phyloP scores from a whole-genome alignment of 768 basidiomycete genomes.

The Agrocybe praecox region DNA sequence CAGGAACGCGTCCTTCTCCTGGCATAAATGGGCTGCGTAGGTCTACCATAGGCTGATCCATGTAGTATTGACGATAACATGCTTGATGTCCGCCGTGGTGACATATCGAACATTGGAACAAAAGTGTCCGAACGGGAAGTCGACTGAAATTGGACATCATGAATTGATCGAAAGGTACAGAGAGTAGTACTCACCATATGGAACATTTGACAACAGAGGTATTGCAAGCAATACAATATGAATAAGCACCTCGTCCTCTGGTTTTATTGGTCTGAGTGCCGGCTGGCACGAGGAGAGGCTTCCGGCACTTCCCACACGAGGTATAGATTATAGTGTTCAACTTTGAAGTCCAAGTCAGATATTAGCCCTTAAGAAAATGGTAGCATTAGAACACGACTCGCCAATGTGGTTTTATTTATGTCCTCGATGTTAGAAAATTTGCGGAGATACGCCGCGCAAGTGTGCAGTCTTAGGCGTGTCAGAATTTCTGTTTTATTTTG shows the following conservation, averaged over 20 bases:
- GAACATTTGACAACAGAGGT: slow-evolving; percentile 52
- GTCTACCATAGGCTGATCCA: slow-evolving; percentile 56
- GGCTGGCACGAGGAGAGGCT: slow-evolving; percentile 51
- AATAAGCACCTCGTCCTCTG: slow-evolving; percentile 43
- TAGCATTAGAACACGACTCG: slow-evolving; percentile 27
- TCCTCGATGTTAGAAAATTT: slow-evolving; percentile 59
- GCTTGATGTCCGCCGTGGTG: slow-evolving; percentile 81
- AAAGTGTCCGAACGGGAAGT: slow-evolving; percentile 69
- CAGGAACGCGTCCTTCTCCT: slow-evolving; percentile 12
- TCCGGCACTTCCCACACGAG: slow-evolving; percentile 69
- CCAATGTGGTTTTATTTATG: slow-evolving; percentile 55
- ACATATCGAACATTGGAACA: slow-evolving; percentile 79
- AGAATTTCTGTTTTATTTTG: slow-evolving; percentile 53
- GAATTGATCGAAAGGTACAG: slow-evolving; percentile 4
- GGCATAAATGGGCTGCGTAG: slow-evolving; percentile 32
- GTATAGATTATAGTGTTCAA: slow-evolving; percentile 74
- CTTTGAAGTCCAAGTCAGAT: slow-evolving; percentile 34
- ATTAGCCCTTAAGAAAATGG: background rate
- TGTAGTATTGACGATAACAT: slow-evolving; percentile 74
- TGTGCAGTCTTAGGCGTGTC: slow-evolving; percentile 59
- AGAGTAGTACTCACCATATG: slow-evolving; percentile 61
- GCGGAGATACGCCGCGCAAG: slow-evolving; percentile 74
- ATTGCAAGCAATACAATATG: slow-evolving; percentile 62
- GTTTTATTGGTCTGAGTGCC: slow-evolving; percentile 28
- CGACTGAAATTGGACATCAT: slow-evolving; percentile 46